Evolutionary conservation across 2,329 filamentous ascomycete genomes (phyloP).

Genomic region (Arthrobotrys conoides): DNA sequence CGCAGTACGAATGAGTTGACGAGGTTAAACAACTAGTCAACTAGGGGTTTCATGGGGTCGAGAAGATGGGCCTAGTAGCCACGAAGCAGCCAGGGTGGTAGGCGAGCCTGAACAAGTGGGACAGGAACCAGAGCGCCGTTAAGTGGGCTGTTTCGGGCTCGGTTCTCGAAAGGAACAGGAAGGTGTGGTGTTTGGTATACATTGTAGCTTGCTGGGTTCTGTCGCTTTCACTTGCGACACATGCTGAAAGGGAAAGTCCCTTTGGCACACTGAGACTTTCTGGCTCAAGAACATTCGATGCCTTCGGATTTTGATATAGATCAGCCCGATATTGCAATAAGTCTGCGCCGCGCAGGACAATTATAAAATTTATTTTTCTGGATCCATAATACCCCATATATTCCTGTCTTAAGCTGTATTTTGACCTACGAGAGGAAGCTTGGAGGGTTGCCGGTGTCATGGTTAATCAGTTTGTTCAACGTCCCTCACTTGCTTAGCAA

Average conservation of each 20-base stretch:
- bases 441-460: not conserved
- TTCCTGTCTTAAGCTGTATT: not conserved
- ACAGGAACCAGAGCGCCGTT: not conserved
- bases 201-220: conserved; percentile 7
- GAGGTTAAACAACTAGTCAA: not conserved
- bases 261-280: conserved; percentile 7
- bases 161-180: conserved; percentile 18
- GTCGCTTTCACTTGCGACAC: conserved; percentile 18
- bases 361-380: not conserved
- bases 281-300: conserved; percentile 16
- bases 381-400: not conserved
- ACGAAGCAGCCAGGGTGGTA: conserved; percentile 13
- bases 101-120: conserved; percentile 11
- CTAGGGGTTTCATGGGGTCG: conserved; percentile 18
- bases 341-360: not conserved
- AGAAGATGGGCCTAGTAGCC: conserved; percentile 17
- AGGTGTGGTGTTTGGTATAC: conserved; percentile 17
- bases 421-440: not conserved
- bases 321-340: conserved; percentile 6
- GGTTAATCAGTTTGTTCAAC: not conserved
- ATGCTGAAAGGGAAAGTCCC: conserved; percentile 3
- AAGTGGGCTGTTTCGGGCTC: not conserved
- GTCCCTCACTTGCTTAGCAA: not conserved
- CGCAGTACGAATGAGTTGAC: conserved; percentile 3
- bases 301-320: not conserved